Conservation (phyloP, 345 rosid genomes). For the Aquilaria sinensis region DNA sequence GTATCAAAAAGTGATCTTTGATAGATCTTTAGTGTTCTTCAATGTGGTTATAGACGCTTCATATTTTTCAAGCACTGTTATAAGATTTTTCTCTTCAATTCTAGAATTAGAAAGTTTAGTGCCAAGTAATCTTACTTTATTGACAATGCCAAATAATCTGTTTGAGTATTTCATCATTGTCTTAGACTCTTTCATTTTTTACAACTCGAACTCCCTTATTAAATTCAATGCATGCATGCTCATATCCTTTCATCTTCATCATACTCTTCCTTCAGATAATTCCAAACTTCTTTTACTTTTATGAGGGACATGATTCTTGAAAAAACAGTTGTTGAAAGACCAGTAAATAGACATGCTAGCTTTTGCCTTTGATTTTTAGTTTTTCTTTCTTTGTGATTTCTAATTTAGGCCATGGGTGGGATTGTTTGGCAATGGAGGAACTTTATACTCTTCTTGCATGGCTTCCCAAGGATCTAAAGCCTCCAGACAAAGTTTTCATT, state of each 20-base stretch:
- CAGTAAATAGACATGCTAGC: not conserved
- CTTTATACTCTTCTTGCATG: not conserved
- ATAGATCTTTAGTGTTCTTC: not conserved
- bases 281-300: not conserved
- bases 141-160: not conserved
- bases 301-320: not conserved
- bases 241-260: not conserved
- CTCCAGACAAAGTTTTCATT: not conserved
- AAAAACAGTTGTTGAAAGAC: not conserved
- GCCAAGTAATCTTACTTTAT: too few relatives aligned
- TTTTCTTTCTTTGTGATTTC: not conserved
- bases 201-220: slow-evolving; percentile 1
- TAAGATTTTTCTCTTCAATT: slow-evolving; percentile 5
- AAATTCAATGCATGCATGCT: not conserved
- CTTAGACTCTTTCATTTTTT: slow-evolving; percentile 1
- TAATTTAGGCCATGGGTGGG: not conserved
- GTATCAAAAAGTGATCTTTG: not conserved
- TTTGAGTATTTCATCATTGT: slow-evolving; percentile 10
- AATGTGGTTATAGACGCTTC: slow-evolving; percentile 1
- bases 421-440: not conserved
- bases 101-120: not conserved
- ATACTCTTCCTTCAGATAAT: not conserved
- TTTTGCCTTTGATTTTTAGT: not conserved
- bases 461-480: not conserved
- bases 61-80: slow-evolving; percentile 4